Base-by-base conservation (phyloP, 176 grass and related monocot genomes). In the Bromus sterilis region DNA sequence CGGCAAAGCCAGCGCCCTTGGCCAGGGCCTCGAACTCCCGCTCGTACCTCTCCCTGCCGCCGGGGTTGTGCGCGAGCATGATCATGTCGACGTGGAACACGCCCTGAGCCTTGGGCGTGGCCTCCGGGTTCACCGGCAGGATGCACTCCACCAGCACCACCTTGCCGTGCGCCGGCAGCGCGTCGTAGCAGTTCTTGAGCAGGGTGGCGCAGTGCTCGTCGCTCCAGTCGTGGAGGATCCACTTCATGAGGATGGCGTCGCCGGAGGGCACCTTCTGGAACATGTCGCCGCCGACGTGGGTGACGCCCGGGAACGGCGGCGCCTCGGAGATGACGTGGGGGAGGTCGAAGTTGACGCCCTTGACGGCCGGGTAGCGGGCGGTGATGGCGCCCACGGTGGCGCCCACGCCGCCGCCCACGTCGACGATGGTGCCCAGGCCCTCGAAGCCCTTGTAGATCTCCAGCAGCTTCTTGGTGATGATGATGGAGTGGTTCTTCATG, bases 41-140 rank as follows among this genome's bases (percentile, higher is more conserved):
- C 86, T 86, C 72, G 67, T 91, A 93, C 41, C 96, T 76, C 91
- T 95, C 96, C 76, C 89, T 95, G 32, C 96, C 96, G 0, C 96
- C 96, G 4, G 93, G 93, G 88, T 98, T 98, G 75, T 98, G 95
- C 4, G 95, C 95, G 71, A 98, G 87, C 95, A 98, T 98, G 92
- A 98, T 91, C 55, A 98, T 42, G 71, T 98, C 95, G 16, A 91
- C 39, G 24, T 93, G 84, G 84, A 98, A 89, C 15, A 98, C 90
- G 11, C 88, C 95, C 80, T 98, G 95, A n/a, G 81, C 79, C 67
- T 66, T 83, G 0, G 86, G 86, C 14, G 65, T 93, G 9, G 86
- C 80, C 9, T 93, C 86, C 1, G 92, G 71, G 40, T 82, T 85
- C 13, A 87, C 88, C 3, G 95, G 95, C 21, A 98, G 86, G 26